These are phyloP conservation scores for Diophrys appendiculata DNA, from an alignment of 73 alveolate genomes.

Conservation along the genomic window DNA sequence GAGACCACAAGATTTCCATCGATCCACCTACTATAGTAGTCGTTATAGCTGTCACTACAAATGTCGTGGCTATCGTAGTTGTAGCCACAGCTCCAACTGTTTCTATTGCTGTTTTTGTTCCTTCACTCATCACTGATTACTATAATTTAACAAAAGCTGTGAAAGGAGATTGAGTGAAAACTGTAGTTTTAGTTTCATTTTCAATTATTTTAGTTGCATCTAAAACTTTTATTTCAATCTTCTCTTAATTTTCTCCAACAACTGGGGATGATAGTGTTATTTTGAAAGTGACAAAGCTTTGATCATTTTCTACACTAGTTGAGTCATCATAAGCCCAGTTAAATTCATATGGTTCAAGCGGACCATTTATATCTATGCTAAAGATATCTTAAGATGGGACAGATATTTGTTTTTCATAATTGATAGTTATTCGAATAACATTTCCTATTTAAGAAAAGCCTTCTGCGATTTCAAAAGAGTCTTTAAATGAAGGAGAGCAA, in stretches of 20 bases:
- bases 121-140: neutral
- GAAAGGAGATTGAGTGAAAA: neutral
- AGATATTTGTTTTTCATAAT: too few relatives aligned
- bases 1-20: conserved; percentile 26
- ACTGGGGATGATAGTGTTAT: neutral
- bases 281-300: neutral
- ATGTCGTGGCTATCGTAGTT: neutral
- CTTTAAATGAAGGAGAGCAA: too few relatives aligned
- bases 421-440: too few relatives aligned
- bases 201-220: neutral
- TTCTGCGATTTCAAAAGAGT: too few relatives aligned
- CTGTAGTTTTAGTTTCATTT: neutral
- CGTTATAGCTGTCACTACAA: neutral
- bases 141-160: neutral
- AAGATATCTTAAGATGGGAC: too few relatives aligned
- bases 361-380: neutral
- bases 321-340: neutral
- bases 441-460: too few relatives aligned
- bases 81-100: neutral
- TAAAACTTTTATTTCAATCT: too few relatives aligned
- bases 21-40: conserved; percentile 8
- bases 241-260: neutral
- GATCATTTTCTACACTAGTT: neutral
- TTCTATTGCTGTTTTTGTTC: neutral
- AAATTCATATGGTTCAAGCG: neutral